Evolutionary conservation across 2,329 filamentous ascomycete genomes (phyloP), one percentile per base, ranked within the genome.

Genomic region (Fusarium bulbicola): DNA sequence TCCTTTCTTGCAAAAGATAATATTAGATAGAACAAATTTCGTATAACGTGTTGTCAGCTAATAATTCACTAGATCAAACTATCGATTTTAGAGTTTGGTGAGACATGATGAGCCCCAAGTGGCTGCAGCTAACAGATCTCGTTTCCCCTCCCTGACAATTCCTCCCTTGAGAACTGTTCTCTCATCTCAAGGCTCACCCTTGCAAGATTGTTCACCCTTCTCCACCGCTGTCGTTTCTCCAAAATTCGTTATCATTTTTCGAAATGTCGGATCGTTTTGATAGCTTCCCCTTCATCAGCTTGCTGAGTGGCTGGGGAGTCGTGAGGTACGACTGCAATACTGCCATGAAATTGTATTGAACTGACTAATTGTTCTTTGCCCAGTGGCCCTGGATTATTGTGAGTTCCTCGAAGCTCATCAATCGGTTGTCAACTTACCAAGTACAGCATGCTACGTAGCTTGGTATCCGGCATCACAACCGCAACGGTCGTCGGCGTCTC

Each of bases 271-370:
- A 64, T 12, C 14, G 36, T 3, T 63, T 45, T 11, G 45, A 63
- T 2, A 24, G 45, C 6, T 64, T 63, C 8, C 57, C 62, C 2
- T 32, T 64, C 26, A 30, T 64, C 11, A 39, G 28, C 47, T 5
- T 64, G 6, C 26, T 64, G 26, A 64, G 62, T 39, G 62, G 62
- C 9, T 64, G 62, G 58, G 62, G 62, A 21, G 62, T 64, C 6
- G 58, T 63, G 2, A 64, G 62, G 62, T 63, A 42, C 18, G 42
- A 3, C 16, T 4, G n/a, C 6, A 14, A 18, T 26, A 1, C 5
- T n/a, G 9, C 11, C 10, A 24, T 8, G 11, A 8, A 16, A 42
- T 1, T 9, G 6, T 9, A 16, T 8, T 45, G 43, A 28, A 46
- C 21, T 39, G 21, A 62, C 18, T 3, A 8, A n/a, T 9, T 43